These are phyloP conservation scores for Vanderwaltozyma tropicalis DNA, from an alignment of 805 yeast species.

Conservation along the genomic window DNA sequence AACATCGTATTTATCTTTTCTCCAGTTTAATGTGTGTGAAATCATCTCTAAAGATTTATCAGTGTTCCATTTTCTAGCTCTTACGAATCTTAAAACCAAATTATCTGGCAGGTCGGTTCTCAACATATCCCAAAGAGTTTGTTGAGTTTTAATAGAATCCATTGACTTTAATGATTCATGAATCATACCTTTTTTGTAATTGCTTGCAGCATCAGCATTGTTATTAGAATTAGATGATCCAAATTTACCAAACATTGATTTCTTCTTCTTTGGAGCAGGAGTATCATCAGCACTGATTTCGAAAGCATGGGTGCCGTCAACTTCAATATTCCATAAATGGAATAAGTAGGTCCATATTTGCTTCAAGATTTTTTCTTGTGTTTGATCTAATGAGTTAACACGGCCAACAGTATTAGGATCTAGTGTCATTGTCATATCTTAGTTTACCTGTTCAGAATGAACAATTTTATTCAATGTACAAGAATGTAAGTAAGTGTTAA, in stretches of 20 bases:
- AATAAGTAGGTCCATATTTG: conserved; percentile 61
- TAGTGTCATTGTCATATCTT: not conserved
- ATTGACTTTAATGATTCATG: conserved; percentile 42
- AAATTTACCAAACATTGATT: conserved; percentile 1
- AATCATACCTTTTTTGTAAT: conserved; percentile 27
- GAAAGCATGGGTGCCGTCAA: conserved; percentile 22
- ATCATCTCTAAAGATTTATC: conserved; percentile 62
- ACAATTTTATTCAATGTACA: not conserved
- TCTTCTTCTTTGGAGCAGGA: not conserved
- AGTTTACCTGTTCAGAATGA: too few relatives aligned
- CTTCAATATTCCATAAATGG: conserved; percentile 45
- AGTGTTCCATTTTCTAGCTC: conserved; percentile 82
- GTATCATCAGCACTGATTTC: not conserved
- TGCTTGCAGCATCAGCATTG: conserved; percentile 1
- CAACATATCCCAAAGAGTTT: conserved; percentile 46
- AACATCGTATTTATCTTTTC: conserved; percentile 48
- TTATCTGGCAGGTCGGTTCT: conserved; percentile 80
- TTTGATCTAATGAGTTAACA: conserved; percentile 30
- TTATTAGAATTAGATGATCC: conserved; percentile 5
- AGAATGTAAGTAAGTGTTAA: too few relatives aligned
- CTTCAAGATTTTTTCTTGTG: conserved; percentile 55
- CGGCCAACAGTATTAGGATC: not conserved
- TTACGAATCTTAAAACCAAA: conserved; percentile 57
- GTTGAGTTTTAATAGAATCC: conserved; percentile 41
- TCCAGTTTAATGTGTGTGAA: conserved; percentile 67